A percentile compares a stretch with the other conserved stretches of the same genome.
phyloP scores from a whole-genome alignment of 495 filamentous ascomycete species.

The Penicillium manginii region DNA sequence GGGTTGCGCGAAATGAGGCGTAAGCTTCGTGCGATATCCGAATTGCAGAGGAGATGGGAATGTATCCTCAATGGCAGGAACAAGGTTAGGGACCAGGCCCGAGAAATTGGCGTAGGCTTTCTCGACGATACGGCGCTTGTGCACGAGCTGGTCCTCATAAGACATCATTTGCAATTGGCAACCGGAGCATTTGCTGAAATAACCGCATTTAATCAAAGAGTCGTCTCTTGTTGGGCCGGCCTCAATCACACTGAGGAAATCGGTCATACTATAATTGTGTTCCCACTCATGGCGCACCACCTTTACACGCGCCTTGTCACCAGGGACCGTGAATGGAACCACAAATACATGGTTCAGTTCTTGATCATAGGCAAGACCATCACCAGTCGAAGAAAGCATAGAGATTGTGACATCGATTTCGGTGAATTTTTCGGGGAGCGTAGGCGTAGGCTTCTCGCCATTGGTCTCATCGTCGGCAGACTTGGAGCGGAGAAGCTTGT shows the following conservation, averaged over 20 bases:
- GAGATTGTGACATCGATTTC: constrained; percentile 79
- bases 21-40: constrained; percentile 93
- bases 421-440: constrained; percentile 67
- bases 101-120: constrained; percentile 94
- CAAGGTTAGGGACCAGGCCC: constrained; percentile 68
- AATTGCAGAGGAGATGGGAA: constrained; percentile 90
- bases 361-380: constrained; percentile 72
- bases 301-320: constrained; percentile 79
- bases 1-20: constrained; percentile 82
- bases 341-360: constrained; percentile 77
- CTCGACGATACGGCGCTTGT: constrained; percentile 84
- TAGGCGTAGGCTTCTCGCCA: constrained; percentile 21
- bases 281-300: constrained; percentile 69
- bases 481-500: constrained; percentile 60
- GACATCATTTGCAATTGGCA: constrained; percentile 98
- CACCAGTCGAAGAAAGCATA: constrained; percentile 85
- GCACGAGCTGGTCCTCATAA: constrained; percentile 80
- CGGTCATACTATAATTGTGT: constrained; percentile 68
- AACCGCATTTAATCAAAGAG: constrained; percentile 73
- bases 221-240: constrained; percentile 80
- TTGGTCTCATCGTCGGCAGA: constrained; percentile 35
- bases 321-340: constrained; percentile 86
- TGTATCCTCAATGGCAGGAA: constrained; percentile 80
- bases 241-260: constrained; percentile 76
- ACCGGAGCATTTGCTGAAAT: constrained; percentile 85